Conservation (phyloP, 441 rosid species). For the Gossypium gossypioides region DNA sequence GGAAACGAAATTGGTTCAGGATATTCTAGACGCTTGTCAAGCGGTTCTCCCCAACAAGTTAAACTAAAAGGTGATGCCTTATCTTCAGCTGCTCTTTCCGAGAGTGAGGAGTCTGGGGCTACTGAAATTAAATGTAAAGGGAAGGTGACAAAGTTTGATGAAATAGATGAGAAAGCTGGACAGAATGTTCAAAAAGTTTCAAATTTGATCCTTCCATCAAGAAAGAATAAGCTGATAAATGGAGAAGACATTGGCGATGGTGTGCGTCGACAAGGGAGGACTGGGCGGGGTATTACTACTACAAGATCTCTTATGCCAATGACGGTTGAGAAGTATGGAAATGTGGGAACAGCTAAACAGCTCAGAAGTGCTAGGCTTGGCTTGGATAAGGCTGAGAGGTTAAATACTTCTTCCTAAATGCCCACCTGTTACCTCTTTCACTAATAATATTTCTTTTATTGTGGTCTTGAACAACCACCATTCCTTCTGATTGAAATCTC, state of each 20-base stretch:
- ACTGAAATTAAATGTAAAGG: slow-evolving; percentile 69
- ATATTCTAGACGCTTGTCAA: slow-evolving; percentile 52
- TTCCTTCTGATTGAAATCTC: slow-evolving; percentile 20
- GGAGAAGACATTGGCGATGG: slow-evolving; percentile 83
- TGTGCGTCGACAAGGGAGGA: slow-evolving; percentile 76
- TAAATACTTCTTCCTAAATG: slow-evolving; percentile 10
- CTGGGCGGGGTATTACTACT: slow-evolving; percentile 59
- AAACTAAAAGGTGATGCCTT: slow-evolving; percentile 60
- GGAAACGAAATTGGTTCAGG: slow-evolving; percentile 63
- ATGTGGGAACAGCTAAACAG: slow-evolving; percentile 79
- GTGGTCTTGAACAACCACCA: not conserved
- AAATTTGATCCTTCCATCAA: slow-evolving; percentile 46
- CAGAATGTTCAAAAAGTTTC: slow-evolving; percentile 66
- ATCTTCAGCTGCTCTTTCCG: slow-evolving; percentile 69
- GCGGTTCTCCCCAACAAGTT: slow-evolving; percentile 70
- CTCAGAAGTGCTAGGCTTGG: slow-evolving; percentile 73
- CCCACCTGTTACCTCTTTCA: not conserved
- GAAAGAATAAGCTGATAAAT: slow-evolving; percentile 60
- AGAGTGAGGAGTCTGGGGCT: slow-evolving; percentile 85
- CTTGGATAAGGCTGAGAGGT: slow-evolving; percentile 84
- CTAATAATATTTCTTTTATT: slow-evolving; percentile 6
- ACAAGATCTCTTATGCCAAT: slow-evolving; percentile 59
- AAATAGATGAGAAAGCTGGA: slow-evolving; percentile 56
- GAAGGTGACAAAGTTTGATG: slow-evolving; percentile 67
- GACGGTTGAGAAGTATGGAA: slow-evolving; percentile 56